Evolutionary conservation across 1,139 yeast genomes (phyloP).

Genomic region (Suhomyces kunorum): DNA sequence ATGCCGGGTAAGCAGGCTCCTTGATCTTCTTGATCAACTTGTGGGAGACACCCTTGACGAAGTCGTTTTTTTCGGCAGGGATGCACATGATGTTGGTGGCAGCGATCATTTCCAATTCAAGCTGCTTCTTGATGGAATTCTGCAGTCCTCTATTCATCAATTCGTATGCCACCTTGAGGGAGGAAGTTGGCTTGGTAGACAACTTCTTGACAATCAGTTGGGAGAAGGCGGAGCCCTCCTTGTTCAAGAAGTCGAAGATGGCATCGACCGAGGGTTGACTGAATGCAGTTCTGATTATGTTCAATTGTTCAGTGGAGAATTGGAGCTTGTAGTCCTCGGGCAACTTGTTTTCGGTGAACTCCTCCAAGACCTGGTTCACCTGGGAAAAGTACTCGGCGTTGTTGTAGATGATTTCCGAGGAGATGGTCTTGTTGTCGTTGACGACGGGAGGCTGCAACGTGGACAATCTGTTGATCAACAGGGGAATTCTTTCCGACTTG

Average conservation of each 20-base stretch:
- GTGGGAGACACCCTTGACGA: constrained; percentile 75
- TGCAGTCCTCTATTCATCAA: constrained; percentile 64
- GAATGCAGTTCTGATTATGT: constrained; percentile 70
- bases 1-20: constrained; percentile 49
- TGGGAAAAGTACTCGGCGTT: constrained; percentile 52
- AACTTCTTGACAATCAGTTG: constrained; percentile 55
- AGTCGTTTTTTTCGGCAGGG: constrained; percentile 58
- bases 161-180: constrained; percentile 72
- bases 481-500: constrained; percentile 61
- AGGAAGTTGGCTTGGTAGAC: constrained; percentile 67
- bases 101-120: constrained; percentile 71
- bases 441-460: constrained; percentile 50
- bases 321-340: constrained; percentile 67
- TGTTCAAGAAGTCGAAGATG: constrained; percentile 56
- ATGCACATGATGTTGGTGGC: constrained; percentile 73
- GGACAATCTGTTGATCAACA: constrained; percentile 64
- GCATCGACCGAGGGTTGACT: constrained; percentile 58
- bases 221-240: constrained; percentile 71
- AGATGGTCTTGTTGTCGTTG: constrained; percentile 28
- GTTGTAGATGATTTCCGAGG: constrained; percentile 28
- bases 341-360: constrained; percentile 65
- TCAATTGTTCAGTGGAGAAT: constrained; percentile 56
- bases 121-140: constrained; percentile 63
- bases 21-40: constrained; percentile 68
- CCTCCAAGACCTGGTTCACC: constrained; percentile 74